Percentiles rank a stretch among this genome's conserved stretches.
Evolutionary conservation across 768 basidiomycete genomes (phyloP).

Genomic region (Lactifluus pinguis): DNA sequence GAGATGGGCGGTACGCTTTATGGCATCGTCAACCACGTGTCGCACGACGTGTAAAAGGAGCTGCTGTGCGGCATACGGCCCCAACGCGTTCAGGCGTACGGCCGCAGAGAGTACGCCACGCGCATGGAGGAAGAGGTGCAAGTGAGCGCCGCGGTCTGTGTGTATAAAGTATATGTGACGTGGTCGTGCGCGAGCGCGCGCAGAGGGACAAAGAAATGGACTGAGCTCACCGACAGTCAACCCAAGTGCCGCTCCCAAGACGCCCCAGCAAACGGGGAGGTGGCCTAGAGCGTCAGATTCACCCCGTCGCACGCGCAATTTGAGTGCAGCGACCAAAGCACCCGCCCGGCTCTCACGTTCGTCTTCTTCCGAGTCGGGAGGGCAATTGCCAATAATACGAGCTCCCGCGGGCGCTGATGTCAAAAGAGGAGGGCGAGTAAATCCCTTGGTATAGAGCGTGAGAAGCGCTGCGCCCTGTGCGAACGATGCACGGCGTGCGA

Average conservation of each 20-base stretch:
- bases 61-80: slow-evolving; percentile 90
- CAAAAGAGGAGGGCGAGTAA: slow-evolving; percentile 45
- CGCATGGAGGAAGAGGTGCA: slow-evolving; percentile 90
- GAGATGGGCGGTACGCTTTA: slow-evolving; percentile 16
- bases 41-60: slow-evolving; percentile 65
- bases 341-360: slow-evolving; percentile 22
- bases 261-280: slow-evolving; percentile 86
- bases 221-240: slow-evolving; percentile 51
- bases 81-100: slow-evolving; percentile 83
- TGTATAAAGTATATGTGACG: neutral
- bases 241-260: slow-evolving; percentile 69
- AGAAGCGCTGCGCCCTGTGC: slow-evolving; percentile 91
- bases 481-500: slow-evolving; percentile 77
- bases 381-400: neutral
- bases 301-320: slow-evolving; percentile 55
- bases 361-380: neutral
- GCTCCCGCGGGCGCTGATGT: slow-evolving; percentile 18
- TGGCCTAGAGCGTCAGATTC: slow-evolving; percentile 55
- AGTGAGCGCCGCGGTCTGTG: slow-evolving; percentile 71
- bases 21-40: slow-evolving; percentile 54
- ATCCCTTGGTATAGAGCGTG: slow-evolving; percentile 77
- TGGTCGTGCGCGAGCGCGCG: neutral
- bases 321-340: slow-evolving; percentile 55
- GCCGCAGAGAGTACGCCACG: slow-evolving; percentile 85
- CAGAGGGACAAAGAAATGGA: neutral